Percentiles rank a stretch among this genome's conserved stretches.
These are phyloP conservation scores for Didymosphaeria variabile DNA, from an alignment of 2,329 filamentous ascomycete genomes.

Conservation along the genomic window DNA sequence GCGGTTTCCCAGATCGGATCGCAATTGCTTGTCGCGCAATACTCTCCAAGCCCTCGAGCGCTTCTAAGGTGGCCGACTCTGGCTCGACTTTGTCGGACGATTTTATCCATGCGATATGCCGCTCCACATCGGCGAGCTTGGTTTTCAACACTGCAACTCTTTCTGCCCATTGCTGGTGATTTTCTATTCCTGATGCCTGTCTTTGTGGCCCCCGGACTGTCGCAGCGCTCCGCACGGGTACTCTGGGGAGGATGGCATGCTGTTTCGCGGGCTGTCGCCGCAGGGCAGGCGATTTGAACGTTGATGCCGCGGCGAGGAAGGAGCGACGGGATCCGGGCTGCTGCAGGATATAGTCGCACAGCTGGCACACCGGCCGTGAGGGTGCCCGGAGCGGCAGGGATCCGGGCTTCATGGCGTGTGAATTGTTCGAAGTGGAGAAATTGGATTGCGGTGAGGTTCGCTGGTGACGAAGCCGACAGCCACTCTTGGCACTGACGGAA, in stretches of 20 bases:
- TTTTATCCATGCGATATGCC: constrained; percentile 36
- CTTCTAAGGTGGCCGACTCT: constrained; percentile 31
- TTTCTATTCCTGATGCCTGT: constrained; percentile 25
- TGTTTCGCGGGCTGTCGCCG: constrained; percentile 33
- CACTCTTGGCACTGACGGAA: constrained; percentile 19
- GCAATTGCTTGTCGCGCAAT: constrained; percentile 40
- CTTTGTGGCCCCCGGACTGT: constrained; percentile 28
- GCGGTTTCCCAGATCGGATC: constrained; percentile 37
- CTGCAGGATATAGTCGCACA: constrained; percentile 44
- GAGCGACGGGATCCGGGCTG: constrained; percentile 40
- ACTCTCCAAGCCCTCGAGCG: constrained; percentile 32
- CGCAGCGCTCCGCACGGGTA: constrained; percentile 31
- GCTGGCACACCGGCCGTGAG: constrained; percentile 44
- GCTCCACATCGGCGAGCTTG: constrained; percentile 37
- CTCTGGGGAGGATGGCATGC: constrained; percentile 26
- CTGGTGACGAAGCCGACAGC: constrained; percentile 30
- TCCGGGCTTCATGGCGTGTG: constrained; percentile 40
- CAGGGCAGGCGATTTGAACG: constrained; percentile 35
- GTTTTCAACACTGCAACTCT: constrained; percentile 31
- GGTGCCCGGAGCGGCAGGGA: constrained; percentile 37
- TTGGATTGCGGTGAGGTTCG: constrained; percentile 23
- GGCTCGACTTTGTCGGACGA: constrained; percentile 39
- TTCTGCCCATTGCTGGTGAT: constrained; percentile 27
- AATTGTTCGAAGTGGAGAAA: constrained; percentile 10
- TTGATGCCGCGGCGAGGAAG: constrained; percentile 36